These are phyloP conservation scores for Gossypium australe DNA, from an alignment of 345 rosid genomes.

Conservation along the genomic window DNA sequence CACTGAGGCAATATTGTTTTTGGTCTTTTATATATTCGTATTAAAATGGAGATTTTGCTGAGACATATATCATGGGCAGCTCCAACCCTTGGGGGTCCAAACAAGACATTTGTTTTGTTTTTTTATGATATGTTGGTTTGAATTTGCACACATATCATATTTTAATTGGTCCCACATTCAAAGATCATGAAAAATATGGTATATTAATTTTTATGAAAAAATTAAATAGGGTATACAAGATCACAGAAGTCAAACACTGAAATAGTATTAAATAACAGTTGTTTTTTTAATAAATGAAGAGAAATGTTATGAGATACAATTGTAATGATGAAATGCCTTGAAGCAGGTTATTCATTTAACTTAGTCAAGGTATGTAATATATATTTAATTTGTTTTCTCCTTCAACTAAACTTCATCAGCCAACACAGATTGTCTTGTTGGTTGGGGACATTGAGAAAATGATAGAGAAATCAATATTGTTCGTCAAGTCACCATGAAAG, in stretches of 20 bases:
- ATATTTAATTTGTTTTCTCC: neutral
- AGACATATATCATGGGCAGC: constrained; percentile 34
- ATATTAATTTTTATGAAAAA: neutral
- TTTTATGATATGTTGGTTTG: constrained; percentile 9
- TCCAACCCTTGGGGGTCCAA: constrained; percentile 25
- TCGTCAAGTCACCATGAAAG: neutral
- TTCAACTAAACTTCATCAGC: constrained; percentile 4
- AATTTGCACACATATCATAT: neutral
- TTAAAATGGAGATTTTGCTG: constrained; percentile 1
- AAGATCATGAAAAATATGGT: neutral
- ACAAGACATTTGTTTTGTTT: constrained; percentile 15
- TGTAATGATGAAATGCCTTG: neutral
- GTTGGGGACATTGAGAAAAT: neutral
- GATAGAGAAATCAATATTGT: neutral
- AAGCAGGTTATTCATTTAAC: neutral
- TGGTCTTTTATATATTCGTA: too few species aligned
- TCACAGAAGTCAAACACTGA: neutral
- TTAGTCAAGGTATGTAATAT: neutral
- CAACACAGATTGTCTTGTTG: constrained; percentile 1
- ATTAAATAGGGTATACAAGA: neutral
- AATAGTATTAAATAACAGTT: neutral
- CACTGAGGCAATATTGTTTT: constrained; percentile 7
- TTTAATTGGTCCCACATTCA: constrained; percentile 7
- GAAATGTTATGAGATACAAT: neutral
- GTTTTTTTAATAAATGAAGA: neutral